Base-by-base conservation (phyloP, 2,329 filamentous ascomycete species). In the Eutypa lata region DNA sequence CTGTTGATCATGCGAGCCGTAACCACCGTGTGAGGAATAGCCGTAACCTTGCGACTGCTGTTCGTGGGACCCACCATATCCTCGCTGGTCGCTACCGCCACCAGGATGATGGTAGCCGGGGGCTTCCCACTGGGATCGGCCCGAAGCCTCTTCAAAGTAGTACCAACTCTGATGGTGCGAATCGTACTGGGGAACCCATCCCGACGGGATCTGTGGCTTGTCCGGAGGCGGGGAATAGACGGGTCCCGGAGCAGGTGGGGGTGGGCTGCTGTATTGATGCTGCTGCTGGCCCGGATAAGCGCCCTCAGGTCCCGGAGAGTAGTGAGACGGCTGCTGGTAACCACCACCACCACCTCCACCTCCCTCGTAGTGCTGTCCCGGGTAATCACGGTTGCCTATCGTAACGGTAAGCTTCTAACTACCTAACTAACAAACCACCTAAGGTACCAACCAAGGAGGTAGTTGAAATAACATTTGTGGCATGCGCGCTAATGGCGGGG, bases 161-260 rank as follows among this genome's bases (percentile, higher is more conserved):
- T 82, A 88, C 73, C 82, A 87, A 51, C 82, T 80, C 63, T 85
- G 80, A 54, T 76, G 73, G 53, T 74, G 75, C 53, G 81, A 77
- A 58, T 89, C 85, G 70, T 79, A 89, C 67, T 86, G 80, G 22
- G 83, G 74, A 26, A 74, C 71, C 85, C 86, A 89, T 59, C 85
- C 85, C 48, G 75, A 64, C 22, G 85, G 77, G 57, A 87, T 72
- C 55, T 80, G 73, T 22, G 84, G 78, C 60, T 71, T 72, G 48
- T 66, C 66, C 3, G 68, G 54, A 19, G 68, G 66, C 22, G 66
- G 68, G 16, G 68, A 66, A 53, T 72, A 69, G 31, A 66, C 64
- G 47, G 68, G 66, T 13, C 58, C 64, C 38, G 56, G 53, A 21
- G 48, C 51, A 21, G 55, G 53, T 37, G 61, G 58, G 4, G 62